Percentiles rank a stretch among this genome's conserved stretches.
Evolutionary conservation across 345 rosid species (phyloP).

Genomic region (Camelina sativa): DNA sequence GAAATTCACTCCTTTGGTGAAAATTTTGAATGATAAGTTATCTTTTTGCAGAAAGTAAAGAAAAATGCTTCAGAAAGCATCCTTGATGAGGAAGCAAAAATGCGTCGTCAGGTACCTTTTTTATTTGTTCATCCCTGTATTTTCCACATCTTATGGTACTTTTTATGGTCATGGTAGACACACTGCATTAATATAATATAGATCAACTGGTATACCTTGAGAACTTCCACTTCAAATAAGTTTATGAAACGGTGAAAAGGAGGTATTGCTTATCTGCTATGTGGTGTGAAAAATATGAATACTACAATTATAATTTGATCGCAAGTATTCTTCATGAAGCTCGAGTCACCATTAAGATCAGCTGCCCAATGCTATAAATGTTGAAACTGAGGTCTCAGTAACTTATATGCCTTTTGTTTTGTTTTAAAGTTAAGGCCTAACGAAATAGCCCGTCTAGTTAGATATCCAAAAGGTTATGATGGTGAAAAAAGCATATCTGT

Average conservation of each 20-base stretch:
- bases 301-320: neutral
- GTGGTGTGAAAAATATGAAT: slow-evolving; percentile 6
- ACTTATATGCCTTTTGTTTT: neutral
- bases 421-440: neutral
- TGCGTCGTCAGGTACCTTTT: slow-evolving; percentile 67
- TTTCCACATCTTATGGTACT: slow-evolving; percentile 5
- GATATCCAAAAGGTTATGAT: neutral
- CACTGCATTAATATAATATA: neutral
- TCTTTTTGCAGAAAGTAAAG: slow-evolving; percentile 56
- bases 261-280: neutral
- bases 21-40: slow-evolving; percentile 35
- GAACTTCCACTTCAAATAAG: neutral
- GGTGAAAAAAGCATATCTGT: neutral
- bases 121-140: slow-evolving; percentile 18
- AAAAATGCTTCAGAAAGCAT: slow-evolving; percentile 39
- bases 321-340: slow-evolving; percentile 7
- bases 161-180: neutral
- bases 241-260: slow-evolving; percentile 1
- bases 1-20: slow-evolving; percentile 9
- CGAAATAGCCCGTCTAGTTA: neutral
- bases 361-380: slow-evolving; percentile 7
- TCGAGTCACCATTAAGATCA: slow-evolving; percentile 11
- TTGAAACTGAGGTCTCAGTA: neutral
- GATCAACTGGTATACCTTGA: neutral
- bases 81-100: slow-evolving; percentile 54